Base-by-base conservation (phyloP, 163 green algal genomes). In the Chloroidium sp. region DNA sequence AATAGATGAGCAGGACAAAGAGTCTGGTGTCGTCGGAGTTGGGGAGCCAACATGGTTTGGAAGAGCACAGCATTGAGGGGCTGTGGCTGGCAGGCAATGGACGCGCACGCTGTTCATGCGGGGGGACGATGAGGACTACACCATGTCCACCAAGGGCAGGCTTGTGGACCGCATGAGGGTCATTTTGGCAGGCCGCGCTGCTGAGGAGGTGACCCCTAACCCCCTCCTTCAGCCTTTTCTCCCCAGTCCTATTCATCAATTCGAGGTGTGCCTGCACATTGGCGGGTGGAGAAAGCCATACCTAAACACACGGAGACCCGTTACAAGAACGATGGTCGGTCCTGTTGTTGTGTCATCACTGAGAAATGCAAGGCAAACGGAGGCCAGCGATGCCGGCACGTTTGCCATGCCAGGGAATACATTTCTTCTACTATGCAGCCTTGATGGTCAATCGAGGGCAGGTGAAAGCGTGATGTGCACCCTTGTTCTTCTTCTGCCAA, bases 121-220 rank as follows among this genome's bases (percentile, higher is more conserved):
- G n/a, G 89, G 87, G 59, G 83, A 81, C 13, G 94, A 97, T 74
- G 93, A 97, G 87, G 88, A 94, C 60, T 97, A 97, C 86, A 90
- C 92, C 2, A 89, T 97, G 76, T 92, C 92, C 74, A 98, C 94
- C 0, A 85, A 88, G 0, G 93, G 85, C 36, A 84, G 89, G 61
- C 83, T 97, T 87, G 84, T 94, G 76, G 92, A 96, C 84, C 91
- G 93, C 69, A 90, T 98, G 64, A 86, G 86, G 4, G 90, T 96
- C 58, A 87, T 93, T 10, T 78, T 97, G 75, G 94, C 91, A 6
- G 93, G 93, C n/a, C 83, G 86, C 59, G 89, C 89, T 3, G 89
- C 87, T 6, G 89, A 92, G 78, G 81, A 88, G 69, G 79, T 82
- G n/a, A 58, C 12, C 36, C 36, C 36, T 36, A 60, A 59, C 75